These are phyloP conservation scores for Lathyrus oleraceus DNA, from an alignment of 306 rosid genomes.

Conservation along the genomic window DNA sequence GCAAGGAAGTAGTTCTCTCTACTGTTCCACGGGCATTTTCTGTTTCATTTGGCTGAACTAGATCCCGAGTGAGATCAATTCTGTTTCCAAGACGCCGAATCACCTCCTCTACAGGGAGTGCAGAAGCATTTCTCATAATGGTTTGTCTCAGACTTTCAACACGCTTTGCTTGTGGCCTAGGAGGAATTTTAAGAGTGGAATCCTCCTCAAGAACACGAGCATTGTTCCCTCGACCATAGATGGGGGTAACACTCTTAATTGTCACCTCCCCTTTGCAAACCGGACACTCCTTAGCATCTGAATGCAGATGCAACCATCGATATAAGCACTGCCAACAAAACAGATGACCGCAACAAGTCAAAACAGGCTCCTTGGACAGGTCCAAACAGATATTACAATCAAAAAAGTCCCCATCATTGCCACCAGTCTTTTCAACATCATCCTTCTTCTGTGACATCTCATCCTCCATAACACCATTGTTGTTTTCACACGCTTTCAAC, in stretches of 20 bases:
- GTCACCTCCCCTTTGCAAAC: slow-evolving; percentile 97
- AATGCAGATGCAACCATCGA: slow-evolving; percentile 81
- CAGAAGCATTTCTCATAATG: slow-evolving; percentile 63
- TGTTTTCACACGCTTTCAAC: slow-evolving; percentile 70
- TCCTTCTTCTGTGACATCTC: slow-evolving; percentile 60
- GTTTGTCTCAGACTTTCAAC: slow-evolving; percentile 93
- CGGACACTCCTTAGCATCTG: slow-evolving; percentile 91
- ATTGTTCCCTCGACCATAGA: slow-evolving; percentile 79
- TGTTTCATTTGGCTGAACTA: slow-evolving; percentile 51
- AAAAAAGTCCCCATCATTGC: slow-evolving; percentile 77
- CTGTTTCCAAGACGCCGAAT: slow-evolving; percentile 79
- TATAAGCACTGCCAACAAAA: slow-evolving; percentile 94
- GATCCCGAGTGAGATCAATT: slow-evolving; percentile 66
- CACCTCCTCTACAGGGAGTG: slow-evolving; percentile 82
- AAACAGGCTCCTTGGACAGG: slow-evolving; percentile 85
- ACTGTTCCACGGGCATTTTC: slow-evolving; percentile 55
- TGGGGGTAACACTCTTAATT: slow-evolving; percentile 70
- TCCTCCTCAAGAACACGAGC: slow-evolving; percentile 60
- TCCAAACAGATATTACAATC: slow-evolving; percentile 97
- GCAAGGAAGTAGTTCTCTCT: slow-evolving; percentile 62
- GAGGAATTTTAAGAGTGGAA: slow-evolving; percentile 67
- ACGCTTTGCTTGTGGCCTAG: slow-evolving; percentile 78
- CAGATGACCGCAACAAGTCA: slow-evolving; percentile 96
- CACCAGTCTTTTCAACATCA: slow-evolving; percentile 64
- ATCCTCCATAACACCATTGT: slow-evolving; percentile 57